Evolutionary conservation across 2,329 filamentous ascomycete species (phyloP), one percentile per base, ranked within the genome.

Genomic region (Clarireedia paspali): DNA sequence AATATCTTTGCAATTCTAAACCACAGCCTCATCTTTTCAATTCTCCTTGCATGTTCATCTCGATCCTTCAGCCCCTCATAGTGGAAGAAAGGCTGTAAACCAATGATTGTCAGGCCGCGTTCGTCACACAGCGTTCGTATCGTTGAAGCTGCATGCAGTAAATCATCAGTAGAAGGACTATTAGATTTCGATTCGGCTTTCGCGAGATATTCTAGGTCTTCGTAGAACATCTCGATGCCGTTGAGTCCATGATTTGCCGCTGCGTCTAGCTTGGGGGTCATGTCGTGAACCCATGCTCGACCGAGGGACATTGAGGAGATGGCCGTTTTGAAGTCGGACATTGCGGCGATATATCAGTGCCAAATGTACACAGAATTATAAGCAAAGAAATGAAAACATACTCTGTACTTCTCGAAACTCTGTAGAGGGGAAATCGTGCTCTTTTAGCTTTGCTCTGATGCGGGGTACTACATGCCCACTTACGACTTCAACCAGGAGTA

Each of bases 281-380:
- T 75, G 27, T 77, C 74, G 70, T 47, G 40, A 5, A 36, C 23
- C 50, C 85, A 77, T 64, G 82, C 83, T 44, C 86, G 83, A 44
- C 88, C 88, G 1, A 92, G 77, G 49, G 87, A 91, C 78, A 91
- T 88, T 60, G 86, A 87, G 52, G 83, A 84, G 66, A 92, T 91
- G 40, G 78, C 86, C 61, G 85, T 78, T 61, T 77, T 78, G 69
- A 77, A 82, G 62, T 15, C 42, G n/a, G 5, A 17, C 42, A 45
- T 45, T 5, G 42, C 4, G 42, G 17, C 5, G 20, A 12, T 45
- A 20, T 17, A 45, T 24, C 3, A 6, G 42, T 20, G 15, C 15
- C 15, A 23, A 23, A 6, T 45, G 12, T 45, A 12, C 6, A 15
- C 14, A 40, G n/a, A 40, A 40, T n/a, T 40, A 40, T 10, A 40